Percentiles rank a stretch among this genome's conserved stretches.
These are phyloP conservation scores for Trametes versicolor DNA, from an alignment of 1,284 basidiomycete genomes.

Conservation along the genomic window DNA sequence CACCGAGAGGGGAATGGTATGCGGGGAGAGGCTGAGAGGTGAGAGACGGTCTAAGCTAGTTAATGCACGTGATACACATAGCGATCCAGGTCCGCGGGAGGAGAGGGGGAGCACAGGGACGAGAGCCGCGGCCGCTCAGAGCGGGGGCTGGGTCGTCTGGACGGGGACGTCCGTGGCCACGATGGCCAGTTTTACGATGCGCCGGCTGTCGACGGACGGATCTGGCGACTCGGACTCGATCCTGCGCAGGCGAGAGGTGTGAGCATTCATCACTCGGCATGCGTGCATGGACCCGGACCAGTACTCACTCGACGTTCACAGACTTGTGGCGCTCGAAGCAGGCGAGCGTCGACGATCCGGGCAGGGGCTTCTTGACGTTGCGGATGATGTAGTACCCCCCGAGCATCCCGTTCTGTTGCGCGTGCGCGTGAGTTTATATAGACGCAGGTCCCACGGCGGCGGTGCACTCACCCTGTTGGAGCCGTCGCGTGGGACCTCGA, in stretches of 20 bases:
- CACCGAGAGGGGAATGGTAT: conserved; percentile 7
- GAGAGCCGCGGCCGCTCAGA: conserved; percentile 15
- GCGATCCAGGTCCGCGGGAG: conserved; percentile 8
- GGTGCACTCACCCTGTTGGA: conserved; percentile 52
- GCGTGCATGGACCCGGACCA: not conserved
- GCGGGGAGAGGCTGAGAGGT: not conserved
- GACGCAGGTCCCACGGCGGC: conserved; percentile 18
- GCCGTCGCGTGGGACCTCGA: conserved; percentile 54
- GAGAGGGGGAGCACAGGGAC: not conserved
- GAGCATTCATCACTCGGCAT: not conserved
- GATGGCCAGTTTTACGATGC: conserved; percentile 58
- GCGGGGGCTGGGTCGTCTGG: conserved; percentile 22
- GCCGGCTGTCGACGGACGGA: conserved; percentile 53
- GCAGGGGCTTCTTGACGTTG: conserved; percentile 54
- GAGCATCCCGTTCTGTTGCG: conserved; percentile 55
- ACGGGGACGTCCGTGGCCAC: conserved; percentile 55
- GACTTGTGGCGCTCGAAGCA: conserved; percentile 61
- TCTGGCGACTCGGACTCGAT: conserved; percentile 57
- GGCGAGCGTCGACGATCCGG: conserved; percentile 46
- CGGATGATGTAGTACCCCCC: conserved; percentile 62
- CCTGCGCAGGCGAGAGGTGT: conserved; percentile 40
- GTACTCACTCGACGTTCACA: conserved; percentile 59
- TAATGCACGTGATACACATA: conserved; percentile 16
- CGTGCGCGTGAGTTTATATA: conserved; percentile 9
- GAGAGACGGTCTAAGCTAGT: conserved; percentile 12